These are phyloP conservation scores for Diddensiella santjacobensis DNA, from an alignment of 805 yeast species.

Conservation along the genomic window DNA sequence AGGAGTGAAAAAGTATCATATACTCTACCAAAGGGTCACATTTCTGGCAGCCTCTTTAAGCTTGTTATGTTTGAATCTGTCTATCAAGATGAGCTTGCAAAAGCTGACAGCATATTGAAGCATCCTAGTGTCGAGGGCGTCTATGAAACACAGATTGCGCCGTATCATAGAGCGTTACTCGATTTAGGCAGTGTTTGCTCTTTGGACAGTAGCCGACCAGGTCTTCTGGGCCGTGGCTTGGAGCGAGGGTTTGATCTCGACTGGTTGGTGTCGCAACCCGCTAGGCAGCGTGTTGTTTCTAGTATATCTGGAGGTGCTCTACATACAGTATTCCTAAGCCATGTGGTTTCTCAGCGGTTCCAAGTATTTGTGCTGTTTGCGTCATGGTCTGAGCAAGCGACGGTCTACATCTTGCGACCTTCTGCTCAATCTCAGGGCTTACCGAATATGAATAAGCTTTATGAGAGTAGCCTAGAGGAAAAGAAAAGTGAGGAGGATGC, in stretches of 20 bases:
- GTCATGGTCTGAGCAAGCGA: constrained; percentile 52
- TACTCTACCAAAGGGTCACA: constrained; percentile 65
- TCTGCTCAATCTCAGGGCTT: constrained; percentile 61
- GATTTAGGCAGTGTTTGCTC: constrained; percentile 71
- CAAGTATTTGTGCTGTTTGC: constrained; percentile 67
- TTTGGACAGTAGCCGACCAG: constrained; percentile 68
- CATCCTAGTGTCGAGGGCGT: constrained; percentile 60
- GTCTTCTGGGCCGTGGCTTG: constrained; percentile 79
- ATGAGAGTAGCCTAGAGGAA: constrained; percentile 4
- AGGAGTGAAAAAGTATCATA: constrained; percentile 55
- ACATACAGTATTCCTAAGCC: constrained; percentile 63
- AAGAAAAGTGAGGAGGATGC: neutral
- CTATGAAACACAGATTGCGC: constrained; percentile 68
- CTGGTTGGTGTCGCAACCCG: constrained; percentile 34
- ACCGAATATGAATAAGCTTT: constrained; percentile 46
- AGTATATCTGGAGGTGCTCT: constrained; percentile 56
- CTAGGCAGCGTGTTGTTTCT: constrained; percentile 37
- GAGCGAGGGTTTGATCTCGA: constrained; percentile 76
- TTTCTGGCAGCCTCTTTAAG: constrained; percentile 50
- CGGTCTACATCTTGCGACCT: constrained; percentile 63
- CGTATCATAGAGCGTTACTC: constrained; percentile 71
- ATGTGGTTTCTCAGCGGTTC: constrained; percentile 67
- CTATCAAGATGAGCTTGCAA: constrained; percentile 52
- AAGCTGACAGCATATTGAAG: constrained; percentile 60
- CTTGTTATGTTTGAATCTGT: constrained; percentile 64